These are phyloP conservation scores for Massariosphaeria phaeospora DNA, from an alignment of 495 filamentous ascomycete species.

Conservation along the genomic window DNA sequence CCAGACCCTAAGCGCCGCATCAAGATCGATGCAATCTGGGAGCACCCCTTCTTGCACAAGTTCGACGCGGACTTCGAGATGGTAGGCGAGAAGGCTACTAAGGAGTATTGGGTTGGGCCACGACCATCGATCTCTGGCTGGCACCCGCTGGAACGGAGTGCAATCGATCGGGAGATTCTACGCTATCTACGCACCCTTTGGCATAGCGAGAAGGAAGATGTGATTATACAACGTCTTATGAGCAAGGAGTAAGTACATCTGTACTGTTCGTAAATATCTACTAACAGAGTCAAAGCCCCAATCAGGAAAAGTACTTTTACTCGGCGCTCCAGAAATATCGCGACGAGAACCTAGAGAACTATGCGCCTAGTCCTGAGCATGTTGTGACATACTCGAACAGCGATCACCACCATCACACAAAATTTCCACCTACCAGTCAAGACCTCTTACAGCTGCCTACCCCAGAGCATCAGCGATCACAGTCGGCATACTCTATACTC, in stretches of 20 bases:
- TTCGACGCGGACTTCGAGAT: slow-evolving; percentile 52
- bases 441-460: slow-evolving; percentile 36
- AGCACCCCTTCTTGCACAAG: slow-evolving; percentile 73
- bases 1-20: slow-evolving; percentile 71
- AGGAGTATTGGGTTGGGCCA: slow-evolving; percentile 51
- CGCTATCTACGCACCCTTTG: slow-evolving; percentile 81
- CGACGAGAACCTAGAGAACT: slow-evolving; percentile 79
- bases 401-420: slow-evolving; percentile 83
- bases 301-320: slow-evolving; percentile 90
- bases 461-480: slow-evolving; percentile 48
- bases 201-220: slow-evolving; percentile 72
- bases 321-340: slow-evolving; percentile 72
- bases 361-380: slow-evolving; percentile 49
- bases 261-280: neutral
- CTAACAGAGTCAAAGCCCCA: slow-evolving; percentile 51
- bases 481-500: slow-evolving; percentile 68
- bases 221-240: slow-evolving; percentile 60
- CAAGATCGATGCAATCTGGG: slow-evolving; percentile 71
- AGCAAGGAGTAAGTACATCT: slow-evolving; percentile 58
- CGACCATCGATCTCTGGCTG: slow-evolving; percentile 51
- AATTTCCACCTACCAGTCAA: slow-evolving; percentile 45
- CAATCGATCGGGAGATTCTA: slow-evolving; percentile 73
- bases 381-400: slow-evolving; percentile 73
- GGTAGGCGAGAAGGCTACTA: slow-evolving; percentile 41
- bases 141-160: slow-evolving; percentile 47